These are phyloP conservation scores for Exserohilum rostratum DNA, from an alignment of 2,329 filamentous ascomycete genomes.

Conservation along the genomic window DNA sequence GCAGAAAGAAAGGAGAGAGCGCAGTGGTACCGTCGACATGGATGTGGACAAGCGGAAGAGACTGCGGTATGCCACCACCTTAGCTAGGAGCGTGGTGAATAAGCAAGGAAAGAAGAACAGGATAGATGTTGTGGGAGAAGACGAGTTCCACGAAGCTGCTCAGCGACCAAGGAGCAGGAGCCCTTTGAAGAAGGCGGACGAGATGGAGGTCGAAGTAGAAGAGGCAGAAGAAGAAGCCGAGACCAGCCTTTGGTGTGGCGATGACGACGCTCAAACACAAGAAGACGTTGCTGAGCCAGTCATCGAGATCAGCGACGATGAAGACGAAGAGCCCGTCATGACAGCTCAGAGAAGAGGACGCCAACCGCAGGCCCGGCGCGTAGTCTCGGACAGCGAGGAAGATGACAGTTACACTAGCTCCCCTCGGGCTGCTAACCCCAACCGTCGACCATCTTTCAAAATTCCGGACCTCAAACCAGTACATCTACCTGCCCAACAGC, in stretches of 20 bases:
- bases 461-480: constrained; percentile 9
- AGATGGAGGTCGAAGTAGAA: constrained; percentile 12
- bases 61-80: constrained; percentile 35
- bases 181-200: constrained; percentile 13
- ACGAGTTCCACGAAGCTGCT: constrained; percentile 23
- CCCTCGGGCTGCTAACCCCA: background rate
- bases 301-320: constrained; percentile 28
- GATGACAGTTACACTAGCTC: constrained; percentile 15
- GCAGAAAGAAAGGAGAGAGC: constrained; percentile 23
- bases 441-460: constrained; percentile 9
- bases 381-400: constrained; percentile 34
- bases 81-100: constrained; percentile 37
- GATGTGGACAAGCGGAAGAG: constrained; percentile 22
- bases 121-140: constrained; percentile 21
- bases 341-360: constrained; percentile 22
- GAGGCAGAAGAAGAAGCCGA: constrained; percentile 29
- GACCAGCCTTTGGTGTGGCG: constrained; percentile 41
- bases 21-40: constrained; percentile 21
- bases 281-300: constrained; percentile 3
- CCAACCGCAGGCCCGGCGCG: constrained; percentile 18
- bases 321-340: constrained; percentile 42
- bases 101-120: constrained; percentile 22
- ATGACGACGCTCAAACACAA: constrained; percentile 24
- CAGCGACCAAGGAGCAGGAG: constrained; percentile 1
- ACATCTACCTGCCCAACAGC: background rate